Evolutionary conservation across 257 asterid genomes (phyloP), one percentile per base, ranked within the genome.

Genomic region (Verbena officinalis): DNA sequence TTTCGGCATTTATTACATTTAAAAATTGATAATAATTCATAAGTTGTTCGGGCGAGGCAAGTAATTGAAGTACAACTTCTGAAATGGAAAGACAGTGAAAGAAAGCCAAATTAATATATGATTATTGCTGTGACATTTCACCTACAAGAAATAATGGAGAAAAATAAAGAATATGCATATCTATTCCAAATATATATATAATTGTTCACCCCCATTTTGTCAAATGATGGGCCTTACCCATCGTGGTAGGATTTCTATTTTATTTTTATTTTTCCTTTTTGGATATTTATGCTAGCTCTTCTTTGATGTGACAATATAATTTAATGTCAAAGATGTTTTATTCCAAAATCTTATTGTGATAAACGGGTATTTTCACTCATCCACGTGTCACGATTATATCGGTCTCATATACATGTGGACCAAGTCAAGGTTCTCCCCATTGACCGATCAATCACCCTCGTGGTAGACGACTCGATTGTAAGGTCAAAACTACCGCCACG

Each of bases 141-240:
- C 20, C 57, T 2, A 49, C 59, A n/a, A 39, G 52, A 65, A 54
- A 65, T 54, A 36, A 65, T 65, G 72, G 46, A 4, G 43, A 23
- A 42, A 44, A n/a, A n/a, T n/a, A n/a, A 27, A 55, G 27, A 46
- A 27, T 36, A 17, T 27, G 33, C 15, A 64, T 1, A 34, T 56
- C n/a, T n/a, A 6, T 1, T 48, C 7, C 13, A 27, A 5, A 27
- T 27, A 27, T 27, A 27, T 27, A 27, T 2, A 27, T 27, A 2
- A 5, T 27, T 11, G 9, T n/a, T 50, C 21, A 52, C 15, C 33
- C 20, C 48, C 21, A 54, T 66, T 54, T 54, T 55, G 63, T 67
- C 64, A 30, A 42, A 30, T 16, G 17, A 67, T 44, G 65, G 72
- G 57, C 38, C 64, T 67, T 31, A 55, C 27, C 45, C 27, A 15